Evolutionary conservation across 1,284 basidiomycete genomes (phyloP).

Genomic region (Veloboletus limbatus): DNA sequence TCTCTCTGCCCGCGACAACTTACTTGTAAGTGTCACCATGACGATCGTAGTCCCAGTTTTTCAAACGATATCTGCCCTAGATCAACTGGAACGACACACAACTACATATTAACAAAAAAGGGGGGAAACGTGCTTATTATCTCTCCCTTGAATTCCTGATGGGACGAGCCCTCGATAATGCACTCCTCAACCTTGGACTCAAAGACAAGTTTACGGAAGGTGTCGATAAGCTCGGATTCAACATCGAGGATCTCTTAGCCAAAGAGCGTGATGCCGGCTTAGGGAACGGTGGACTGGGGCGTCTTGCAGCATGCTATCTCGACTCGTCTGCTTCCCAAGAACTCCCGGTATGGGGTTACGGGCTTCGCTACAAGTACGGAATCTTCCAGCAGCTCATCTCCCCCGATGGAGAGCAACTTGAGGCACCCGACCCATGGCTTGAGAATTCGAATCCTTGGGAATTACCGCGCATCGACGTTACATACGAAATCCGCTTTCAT

Average conservation of each 20-base stretch:
- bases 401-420: constrained; percentile 81
- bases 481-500: constrained; percentile 82
- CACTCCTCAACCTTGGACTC: constrained; percentile 82
- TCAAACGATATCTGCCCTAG: constrained; percentile 34
- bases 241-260: constrained; percentile 81
- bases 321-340: constrained; percentile 82
- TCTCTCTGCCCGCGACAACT: constrained; percentile 79
- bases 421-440: constrained; percentile 93
- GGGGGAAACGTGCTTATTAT: constrained; percentile 86
- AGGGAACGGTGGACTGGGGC: constrained; percentile 87
- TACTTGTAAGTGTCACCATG: constrained; percentile 53
- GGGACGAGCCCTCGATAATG: constrained; percentile 87
- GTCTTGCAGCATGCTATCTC: constrained; percentile 91
- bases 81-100: constrained; percentile 82
- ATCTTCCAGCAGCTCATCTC: constrained; percentile 93
- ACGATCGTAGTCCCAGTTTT: background rate
- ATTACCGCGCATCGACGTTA: constrained; percentile 80
- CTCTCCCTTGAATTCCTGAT: constrained; percentile 87
- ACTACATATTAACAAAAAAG: constrained; percentile 62
- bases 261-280: constrained; percentile 88
- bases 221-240: constrained; percentile 77
- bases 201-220: constrained; percentile 73
- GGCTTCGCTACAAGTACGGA: constrained; percentile 85
- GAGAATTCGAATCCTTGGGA: constrained; percentile 89
- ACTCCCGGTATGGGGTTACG: constrained; percentile 86